phyloP scores from a whole-genome alignment of 768 basidiomycete species.

The Mrakia frigida region DNA sequence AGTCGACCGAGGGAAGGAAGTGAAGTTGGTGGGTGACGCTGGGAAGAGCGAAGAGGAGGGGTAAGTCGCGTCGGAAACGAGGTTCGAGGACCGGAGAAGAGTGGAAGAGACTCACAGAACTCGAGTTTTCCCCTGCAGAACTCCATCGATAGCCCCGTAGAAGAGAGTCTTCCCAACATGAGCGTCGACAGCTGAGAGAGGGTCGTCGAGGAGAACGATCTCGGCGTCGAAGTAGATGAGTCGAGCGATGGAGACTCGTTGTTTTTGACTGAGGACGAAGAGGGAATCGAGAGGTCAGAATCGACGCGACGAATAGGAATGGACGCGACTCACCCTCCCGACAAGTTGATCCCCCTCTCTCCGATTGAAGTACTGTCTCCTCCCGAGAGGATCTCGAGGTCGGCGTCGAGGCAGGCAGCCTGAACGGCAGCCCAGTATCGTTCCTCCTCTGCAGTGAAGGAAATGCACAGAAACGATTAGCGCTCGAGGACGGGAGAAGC shows the following conservation, averaged over 20 bases:
- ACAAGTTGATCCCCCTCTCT: constrained; percentile 64
- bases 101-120: constrained; percentile 49
- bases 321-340: not conserved
- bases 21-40: constrained; percentile 82
- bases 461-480: not conserved
- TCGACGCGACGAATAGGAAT: not conserved
- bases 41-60: not conserved
- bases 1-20: constrained; percentile 71
- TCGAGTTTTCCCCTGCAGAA: constrained; percentile 64
- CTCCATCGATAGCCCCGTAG: constrained; percentile 69
- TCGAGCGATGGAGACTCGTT: constrained; percentile 78
- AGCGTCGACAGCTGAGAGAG: constrained; percentile 83
- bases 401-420: constrained; percentile 71
- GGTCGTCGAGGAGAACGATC: constrained; percentile 84
- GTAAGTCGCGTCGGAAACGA: not conserved
- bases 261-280: constrained; percentile 58
- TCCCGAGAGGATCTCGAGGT: constrained; percentile 67
- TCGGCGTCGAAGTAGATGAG: constrained; percentile 81
- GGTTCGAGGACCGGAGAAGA: not conserved
- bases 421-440: constrained; percentile 74
- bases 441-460: constrained; percentile 50
- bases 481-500: not conserved
- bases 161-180: constrained; percentile 86
- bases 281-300: not conserved
- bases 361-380: constrained; percentile 68